phyloP scores from a whole-genome alignment of 805 yeast genomes.

The Suhomyces sp. region DNA sequence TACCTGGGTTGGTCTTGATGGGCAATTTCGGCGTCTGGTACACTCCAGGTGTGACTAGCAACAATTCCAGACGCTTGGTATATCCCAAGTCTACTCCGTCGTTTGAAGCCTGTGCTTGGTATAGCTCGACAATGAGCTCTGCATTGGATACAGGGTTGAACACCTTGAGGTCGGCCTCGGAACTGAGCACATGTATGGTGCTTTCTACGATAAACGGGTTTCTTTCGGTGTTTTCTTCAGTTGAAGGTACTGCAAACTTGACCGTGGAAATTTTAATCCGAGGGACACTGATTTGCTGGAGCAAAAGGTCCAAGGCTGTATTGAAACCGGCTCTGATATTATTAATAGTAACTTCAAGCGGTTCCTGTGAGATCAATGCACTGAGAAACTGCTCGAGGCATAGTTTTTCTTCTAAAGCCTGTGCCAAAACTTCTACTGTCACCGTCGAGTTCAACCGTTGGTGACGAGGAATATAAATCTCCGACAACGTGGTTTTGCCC shows the following conservation, averaged over 20 bases:
- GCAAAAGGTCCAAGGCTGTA: slow-evolving; percentile 10
- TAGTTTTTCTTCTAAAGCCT: slow-evolving; percentile 10
- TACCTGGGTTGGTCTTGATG: slow-evolving; percentile 42
- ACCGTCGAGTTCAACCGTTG: slow-evolving; percentile 18
- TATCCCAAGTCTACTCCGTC: slow-evolving; percentile 48
- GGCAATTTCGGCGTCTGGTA: slow-evolving; percentile 51
- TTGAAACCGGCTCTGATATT: slow-evolving; percentile 23
- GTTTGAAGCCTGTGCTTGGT: slow-evolving; percentile 47
- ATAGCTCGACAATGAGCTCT: slow-evolving; percentile 40
- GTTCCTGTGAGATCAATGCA: slow-evolving; percentile 36
- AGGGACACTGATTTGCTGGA: slow-evolving; percentile 17
- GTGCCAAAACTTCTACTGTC: slow-evolving; percentile 8
- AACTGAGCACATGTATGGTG: slow-evolving; percentile 52
- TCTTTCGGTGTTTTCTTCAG: neutral
- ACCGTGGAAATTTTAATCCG: slow-evolving; percentile 25
- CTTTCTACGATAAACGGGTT: slow-evolving; percentile 47
- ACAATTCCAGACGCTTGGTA: slow-evolving; percentile 36
- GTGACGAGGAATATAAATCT: slow-evolving; percentile 18
- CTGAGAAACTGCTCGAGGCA: slow-evolving; percentile 36
- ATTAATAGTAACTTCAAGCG: slow-evolving; percentile 24
- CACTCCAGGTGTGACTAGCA: slow-evolving; percentile 52
- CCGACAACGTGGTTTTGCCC: slow-evolving; percentile 21
- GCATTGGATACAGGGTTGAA: slow-evolving; percentile 53
- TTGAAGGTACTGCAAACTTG: slow-evolving; percentile 13
- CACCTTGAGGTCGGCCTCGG: slow-evolving; percentile 52